Evolutionary conservation across 2,329 filamentous ascomycete species (phyloP), one percentile per base, ranked within the genome.

Genomic region (Exophiala calicioides): DNA sequence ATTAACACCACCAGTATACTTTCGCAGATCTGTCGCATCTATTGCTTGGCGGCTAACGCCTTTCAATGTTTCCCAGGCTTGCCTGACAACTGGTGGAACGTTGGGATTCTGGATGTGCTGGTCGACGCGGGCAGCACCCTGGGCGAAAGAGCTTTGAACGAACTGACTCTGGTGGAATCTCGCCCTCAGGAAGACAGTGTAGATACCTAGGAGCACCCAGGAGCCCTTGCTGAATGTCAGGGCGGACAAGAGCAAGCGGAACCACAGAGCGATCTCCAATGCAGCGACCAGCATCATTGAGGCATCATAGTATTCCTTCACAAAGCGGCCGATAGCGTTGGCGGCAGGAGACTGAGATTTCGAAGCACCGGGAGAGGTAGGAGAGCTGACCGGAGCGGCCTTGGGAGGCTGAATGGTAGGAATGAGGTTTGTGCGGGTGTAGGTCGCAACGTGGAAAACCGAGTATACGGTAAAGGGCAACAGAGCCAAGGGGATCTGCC

Each of bases 391-490:
- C 26, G 74, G 62, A 55, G 74, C 67, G 34, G 65, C 64, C 57
- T 78, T 75, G 50, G 83, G 78, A 12, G 90, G 88, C 62, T 86
- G 78, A 61, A 98, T 66, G 55, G 88, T 89, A 52, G 93, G 93
- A 61, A 98, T 86, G 57, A 98, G 73, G 75, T 95, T 95, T 68
- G 87, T 86, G 68, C 93, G 90, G 58, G 87, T 88, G 74, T 98
- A 98, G 57, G 93, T 97, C 53, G 90, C 88, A 60, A 97, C 90
- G 74, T 98, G 93, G 84, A 98, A 98, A 70, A 97, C 72, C 49
- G 91, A 97, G 81, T 97, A 98, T 70, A 98, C 88, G 60, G 84
- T 85, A 75, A 95, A 98, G 20, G 93, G 93, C 45, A 96, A 81
- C 62, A 98, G 81, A 45, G 93, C 93, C 60, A 96, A 79, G 27